Evolutionary conservation across 2,329 filamentous ascomycete genomes (phyloP), one percentile per base, ranked within the genome.

Genomic region (Diaporthe eres): DNA sequence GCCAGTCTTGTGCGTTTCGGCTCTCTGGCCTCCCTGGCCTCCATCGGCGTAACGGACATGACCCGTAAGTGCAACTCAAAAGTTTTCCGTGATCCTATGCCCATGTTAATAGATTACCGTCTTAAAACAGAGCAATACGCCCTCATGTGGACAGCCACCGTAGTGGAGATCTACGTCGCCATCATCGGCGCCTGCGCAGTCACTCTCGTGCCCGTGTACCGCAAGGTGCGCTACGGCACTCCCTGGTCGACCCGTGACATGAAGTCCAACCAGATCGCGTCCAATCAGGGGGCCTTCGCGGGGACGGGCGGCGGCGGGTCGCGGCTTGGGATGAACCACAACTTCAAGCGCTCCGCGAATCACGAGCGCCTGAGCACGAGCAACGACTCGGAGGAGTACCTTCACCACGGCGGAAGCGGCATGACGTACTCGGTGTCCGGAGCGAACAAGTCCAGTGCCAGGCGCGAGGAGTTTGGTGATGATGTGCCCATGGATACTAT

Each of bases 141-240:
- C 25, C 37, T 72, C 15, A 60, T 72, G 53, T 25, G 34, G n/a
- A 44, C 25, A 8, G 70, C 78, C 22, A 76, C 76, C 7, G 71
- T 77, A 2, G 58, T 77, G 22, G 78, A 79, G 31, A 73, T 79
- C 19, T 79, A 79, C 65, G 70, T 75, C 12, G 76, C 74, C n/a
- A 74, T 79, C 68, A 79, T 78, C 12, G 76, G 78, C 42, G 74
- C 77, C 12, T 79, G 78, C 68, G 67, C 77, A 2, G 77, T 75
- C 0, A 73, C 72, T 6, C 44, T 79, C 15, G 58, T 75, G 9
- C 78, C 78, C 9, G 75, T 77, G 17, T 79, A 79, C 71, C 76
- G 76, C 17, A 77, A 72, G 25, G 13, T 79, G 37, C 77, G 76
- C 6, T 76, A 78, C 61, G 70, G 73, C 55, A 55, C 72, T 19